Evolutionary conservation across 1,139 yeast species (phyloP), one percentile per base, ranked within the genome.

Genomic region (Diutina rugosa): DNA sequence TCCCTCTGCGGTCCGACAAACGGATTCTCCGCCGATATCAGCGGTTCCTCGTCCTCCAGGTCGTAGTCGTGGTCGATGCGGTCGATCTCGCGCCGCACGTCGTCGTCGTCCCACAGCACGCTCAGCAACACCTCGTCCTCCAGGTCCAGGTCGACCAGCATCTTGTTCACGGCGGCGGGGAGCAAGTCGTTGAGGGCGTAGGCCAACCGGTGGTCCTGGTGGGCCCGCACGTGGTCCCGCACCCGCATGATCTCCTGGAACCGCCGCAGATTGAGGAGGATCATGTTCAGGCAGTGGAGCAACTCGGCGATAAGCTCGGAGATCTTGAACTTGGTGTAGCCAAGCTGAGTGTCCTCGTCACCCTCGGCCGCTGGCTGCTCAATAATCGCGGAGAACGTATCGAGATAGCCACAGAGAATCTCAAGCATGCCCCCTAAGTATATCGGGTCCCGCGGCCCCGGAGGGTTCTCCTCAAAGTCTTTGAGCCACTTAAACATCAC

Each of bases 241-340:
- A 74, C 64, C 51, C 65, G 62, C 35, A 74, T 66, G 8, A 76
- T 69, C 54, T 69, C 67, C 47, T 70, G 65, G 26, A 76, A 72
- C 59, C 71, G 73, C 57, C 67, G 69, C 2, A 78, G 73, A 60
- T 76, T 77, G 56, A 76, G 70, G 30, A 77, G 64, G 32, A 76
- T 73, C 81, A 77, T 77, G 63, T 77, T 77, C 18, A 79, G 75
- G 58, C 81, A 77, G 64, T 76, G 80, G 47, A 76, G 67, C 35
- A 76, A 63, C 58, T 76, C 80, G 3, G 80, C 80, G 35, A 77
- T 70, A 53, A 77, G 64, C 61, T 77, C 81, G 1, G 78, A 67
- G 8, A 76, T 63, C 57, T 76, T 74, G 62, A 76, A 76, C 56
- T 70, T 72, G 4, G 79, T 72, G 58, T 75, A 72, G 0, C 81